Percentiles rank a stretch among this genome's conserved stretches.
phyloP scores from a whole-genome alignment of 192 early-diverging fungal species.

The Fimicolochytrium jonesii region DNA sequence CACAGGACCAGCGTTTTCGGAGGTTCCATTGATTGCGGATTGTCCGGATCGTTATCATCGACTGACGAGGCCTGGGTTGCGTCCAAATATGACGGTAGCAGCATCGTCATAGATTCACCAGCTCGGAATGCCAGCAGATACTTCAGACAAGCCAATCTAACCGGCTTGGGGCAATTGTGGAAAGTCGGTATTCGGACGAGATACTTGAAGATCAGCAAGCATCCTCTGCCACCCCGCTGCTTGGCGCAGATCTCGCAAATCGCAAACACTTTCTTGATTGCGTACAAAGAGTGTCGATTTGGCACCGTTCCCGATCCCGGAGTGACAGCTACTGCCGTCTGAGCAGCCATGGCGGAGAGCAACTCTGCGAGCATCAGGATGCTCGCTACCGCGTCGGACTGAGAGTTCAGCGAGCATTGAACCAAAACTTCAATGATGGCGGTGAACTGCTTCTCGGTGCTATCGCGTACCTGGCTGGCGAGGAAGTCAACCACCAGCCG shows the following conservation, averaged over 20 bases:
- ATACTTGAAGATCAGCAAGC: constrained; percentile 23
- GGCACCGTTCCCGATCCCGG: constrained; percentile 4
- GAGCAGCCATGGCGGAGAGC: constrained; percentile 20
- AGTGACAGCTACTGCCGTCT: constrained; percentile 2
- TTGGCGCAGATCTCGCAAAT: constrained; percentile 7
- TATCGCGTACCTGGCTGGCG: neutral
- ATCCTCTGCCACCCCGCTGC: neutral
- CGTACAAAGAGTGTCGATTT: neutral
- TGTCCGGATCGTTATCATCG: too few relatives aligned
- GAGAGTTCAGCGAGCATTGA: constrained; percentile 17
- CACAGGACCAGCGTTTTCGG: too few relatives aligned
- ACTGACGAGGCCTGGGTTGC: too few relatives aligned
- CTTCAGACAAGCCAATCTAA: constrained; percentile 12
- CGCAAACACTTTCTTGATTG: neutral
- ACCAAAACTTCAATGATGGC: constrained; percentile 13
- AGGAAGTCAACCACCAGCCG: neutral
- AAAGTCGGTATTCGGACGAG: constrained; percentile 20
- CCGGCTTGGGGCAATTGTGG: neutral
- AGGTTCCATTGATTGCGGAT: too few relatives aligned
- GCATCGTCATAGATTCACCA: neutral
- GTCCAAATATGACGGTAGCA: neutral
- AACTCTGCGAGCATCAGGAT: constrained; percentile 18
- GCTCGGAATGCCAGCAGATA: constrained; percentile 9
- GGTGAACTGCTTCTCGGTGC: neutral
- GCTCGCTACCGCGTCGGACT: constrained; percentile 15